Base-by-base conservation (phyloP, 345 rosid genomes). In the Microcos paniculata region DNA sequence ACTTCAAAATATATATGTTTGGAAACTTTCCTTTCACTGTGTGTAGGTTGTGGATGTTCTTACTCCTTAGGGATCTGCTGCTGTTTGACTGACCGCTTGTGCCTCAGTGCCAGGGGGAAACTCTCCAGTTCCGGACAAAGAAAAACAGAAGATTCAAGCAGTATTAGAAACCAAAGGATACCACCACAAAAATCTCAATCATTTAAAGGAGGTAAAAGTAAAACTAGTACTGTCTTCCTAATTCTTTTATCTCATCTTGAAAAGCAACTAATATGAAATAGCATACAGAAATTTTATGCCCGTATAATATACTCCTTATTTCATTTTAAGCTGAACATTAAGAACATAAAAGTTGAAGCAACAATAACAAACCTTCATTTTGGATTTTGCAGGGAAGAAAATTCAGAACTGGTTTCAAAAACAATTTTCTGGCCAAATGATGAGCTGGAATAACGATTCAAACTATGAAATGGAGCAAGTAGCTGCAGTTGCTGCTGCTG, bases 401-500 rank as follows among this genome's bases (percentile, higher is more conserved):
- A 53, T 69, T 42, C 84, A 55, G 64, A 80, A 64, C 76, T 83
- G 90, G 92, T 74, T 90, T n/a, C 53, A 48, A 61, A 83, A 83
- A 74, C 83, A 73, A 66, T 81, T 80, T 64, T 78, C 84, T 5
- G 62, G 83, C 76, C 82, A 79, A 73, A 79, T 70, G 85, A 49
- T 58, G 83, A 83, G 79, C 64, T 74, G 6, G 61, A 16, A 55
- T 49, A 43, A 31, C 72, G 71, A 26, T 61, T 38, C 77, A 28
- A 8, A 33, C 72, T 10, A 57, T 72, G 70, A 49, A 6, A 26
- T 68, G 14, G 90, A 85, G 38, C 64, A 73, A 28, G 88, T 73
- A 14, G 55, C 76, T 10, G 88, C 88, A 1, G 90, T 82, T 24
- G 91, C 90, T 62, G 92, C 92, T 19, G 84, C 91, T 12, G 83